Percentiles rank a stretch among this genome's conserved stretches.
Evolutionary conservation across 176 grass and related monocot genomes (phyloP).

Genomic region (Musa schizocarpa): DNA sequence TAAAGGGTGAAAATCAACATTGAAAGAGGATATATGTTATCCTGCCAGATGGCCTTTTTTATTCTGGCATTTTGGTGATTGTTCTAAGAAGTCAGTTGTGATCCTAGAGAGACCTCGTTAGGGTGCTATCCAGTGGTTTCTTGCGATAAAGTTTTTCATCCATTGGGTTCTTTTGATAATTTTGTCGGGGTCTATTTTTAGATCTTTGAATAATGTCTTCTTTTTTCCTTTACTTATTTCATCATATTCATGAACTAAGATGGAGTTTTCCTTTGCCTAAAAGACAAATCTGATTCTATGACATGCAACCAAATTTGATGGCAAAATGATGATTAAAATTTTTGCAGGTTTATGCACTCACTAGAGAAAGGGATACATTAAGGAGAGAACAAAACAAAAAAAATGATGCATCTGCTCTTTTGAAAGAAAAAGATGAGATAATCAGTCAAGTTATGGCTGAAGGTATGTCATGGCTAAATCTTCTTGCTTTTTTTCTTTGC

Average conservation of each 20-base stretch:
- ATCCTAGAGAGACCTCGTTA: too few relatives aligned
- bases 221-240: background rate
- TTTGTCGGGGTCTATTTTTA: too few relatives aligned
- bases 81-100: too few relatives aligned
- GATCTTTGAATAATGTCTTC: too few relatives aligned
- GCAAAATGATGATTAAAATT: background rate
- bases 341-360: constrained; percentile 82
- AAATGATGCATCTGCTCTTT: constrained; percentile 91
- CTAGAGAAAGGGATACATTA: constrained; percentile 92
- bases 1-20: too few relatives aligned
- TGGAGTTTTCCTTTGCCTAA: background rate
- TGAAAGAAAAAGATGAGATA: constrained; percentile 99
- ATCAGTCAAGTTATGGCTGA: constrained; percentile 99
- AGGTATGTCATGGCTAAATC: constrained; percentile 41
- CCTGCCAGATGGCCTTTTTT: too few relatives aligned
- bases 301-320: background rate
- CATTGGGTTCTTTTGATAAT: too few relatives aligned
- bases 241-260: background rate
- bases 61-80: too few relatives aligned
- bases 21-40: too few relatives aligned
- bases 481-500: constrained; percentile 13
- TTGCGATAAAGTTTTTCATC: too few relatives aligned
- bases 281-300: background rate
- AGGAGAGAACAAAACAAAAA: constrained; percentile 97
- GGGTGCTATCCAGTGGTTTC: too few relatives aligned